Percentiles rank a stretch among this genome's conserved stretches.
phyloP scores from a whole-genome alignment of 1,139 yeast species.

The Zygosaccharomyces sapae region DNA sequence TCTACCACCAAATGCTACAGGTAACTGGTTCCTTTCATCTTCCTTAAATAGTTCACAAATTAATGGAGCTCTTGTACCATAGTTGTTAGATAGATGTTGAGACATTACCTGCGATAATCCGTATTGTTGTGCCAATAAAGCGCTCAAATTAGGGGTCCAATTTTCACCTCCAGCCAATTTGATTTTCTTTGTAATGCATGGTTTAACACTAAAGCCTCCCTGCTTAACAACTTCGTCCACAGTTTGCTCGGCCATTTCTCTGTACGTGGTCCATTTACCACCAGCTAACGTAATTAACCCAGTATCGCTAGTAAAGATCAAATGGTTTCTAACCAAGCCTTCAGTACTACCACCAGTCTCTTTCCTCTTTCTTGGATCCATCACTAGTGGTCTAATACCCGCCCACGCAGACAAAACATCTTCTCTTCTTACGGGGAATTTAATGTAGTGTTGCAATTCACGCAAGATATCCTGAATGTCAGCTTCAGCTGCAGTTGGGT shows the following conservation, averaged over 20 bases:
- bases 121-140: conserved; percentile 78
- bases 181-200: conserved; percentile 61
- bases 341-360: conserved; percentile 56
- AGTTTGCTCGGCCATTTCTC: conserved; percentile 97
- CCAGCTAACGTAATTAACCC: conserved; percentile 90
- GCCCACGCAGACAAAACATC: conserved; percentile 96
- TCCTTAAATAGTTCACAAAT: conserved; percentile 61
- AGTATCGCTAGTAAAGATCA: conserved; percentile 64
- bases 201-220: conserved; percentile 42
- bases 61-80: conserved; percentile 85
- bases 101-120: conserved; percentile 73
- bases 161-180: conserved; percentile 77
- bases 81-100: conserved; percentile 76
- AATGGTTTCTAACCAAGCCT: conserved; percentile 86
- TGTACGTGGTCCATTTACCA: conserved; percentile 97
- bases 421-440: conserved; percentile 81
- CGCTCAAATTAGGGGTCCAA: conserved; percentile 63
- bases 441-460: conserved; percentile 85
- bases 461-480: conserved; percentile 84
- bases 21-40: conserved; percentile 54
- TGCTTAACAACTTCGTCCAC: conserved; percentile 66
- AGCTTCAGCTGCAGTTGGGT: conserved; percentile 83
- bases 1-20: conserved; percentile 54
- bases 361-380: conserved; percentile 65
- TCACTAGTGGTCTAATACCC: conserved; percentile 91